A percentile compares a stretch with the other conserved stretches of the same genome.
Conservation (phyloP, 139 green algal species). For the Auxenochlorella pyrenoidosa region DNA sequence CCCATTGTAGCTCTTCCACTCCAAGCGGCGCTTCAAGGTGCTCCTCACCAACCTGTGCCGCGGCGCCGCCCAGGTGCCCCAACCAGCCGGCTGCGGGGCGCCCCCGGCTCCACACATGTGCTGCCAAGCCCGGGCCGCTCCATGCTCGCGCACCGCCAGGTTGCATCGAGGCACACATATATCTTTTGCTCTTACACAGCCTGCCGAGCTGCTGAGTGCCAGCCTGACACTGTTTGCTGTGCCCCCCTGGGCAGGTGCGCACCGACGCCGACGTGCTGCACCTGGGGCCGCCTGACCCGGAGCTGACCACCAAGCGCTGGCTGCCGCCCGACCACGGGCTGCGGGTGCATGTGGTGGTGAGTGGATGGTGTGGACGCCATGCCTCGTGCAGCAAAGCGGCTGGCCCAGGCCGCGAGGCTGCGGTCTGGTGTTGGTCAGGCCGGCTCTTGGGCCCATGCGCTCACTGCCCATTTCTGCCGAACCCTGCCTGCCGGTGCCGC, state of each 20-base stretch:
- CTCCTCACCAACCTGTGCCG: constrained; percentile 4
- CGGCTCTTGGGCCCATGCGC: too few species aligned
- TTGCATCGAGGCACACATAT: neutral
- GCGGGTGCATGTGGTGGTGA: neutral
- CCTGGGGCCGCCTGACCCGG: neutral
- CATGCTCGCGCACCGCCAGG: too few species aligned
- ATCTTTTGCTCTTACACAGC: neutral
- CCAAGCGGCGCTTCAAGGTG: constrained; percentile 8
- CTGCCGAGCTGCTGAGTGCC: neutral
- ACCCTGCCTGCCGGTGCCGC: neutral
- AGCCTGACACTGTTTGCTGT: neutral
- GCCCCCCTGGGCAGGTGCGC: neutral
- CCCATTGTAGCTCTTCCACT: neutral
- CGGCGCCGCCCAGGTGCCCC: too few species aligned
- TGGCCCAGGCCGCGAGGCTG: neutral
- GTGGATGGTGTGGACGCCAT: neutral
- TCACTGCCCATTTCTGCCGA: too few species aligned
- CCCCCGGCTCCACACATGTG: too few species aligned
- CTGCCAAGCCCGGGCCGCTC: too few species aligned
- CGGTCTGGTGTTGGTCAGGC: too few species aligned
- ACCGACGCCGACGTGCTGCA: constrained; percentile 1
- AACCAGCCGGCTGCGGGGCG: too few species aligned
- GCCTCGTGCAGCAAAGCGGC: too few species aligned
- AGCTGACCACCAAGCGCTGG: constrained; percentile 20
- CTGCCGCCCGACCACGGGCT: constrained; percentile 1